These are phyloP conservation scores for Lolium multiflorum DNA, from an alignment of 176 grass and related monocot species.

Conservation along the genomic window DNA sequence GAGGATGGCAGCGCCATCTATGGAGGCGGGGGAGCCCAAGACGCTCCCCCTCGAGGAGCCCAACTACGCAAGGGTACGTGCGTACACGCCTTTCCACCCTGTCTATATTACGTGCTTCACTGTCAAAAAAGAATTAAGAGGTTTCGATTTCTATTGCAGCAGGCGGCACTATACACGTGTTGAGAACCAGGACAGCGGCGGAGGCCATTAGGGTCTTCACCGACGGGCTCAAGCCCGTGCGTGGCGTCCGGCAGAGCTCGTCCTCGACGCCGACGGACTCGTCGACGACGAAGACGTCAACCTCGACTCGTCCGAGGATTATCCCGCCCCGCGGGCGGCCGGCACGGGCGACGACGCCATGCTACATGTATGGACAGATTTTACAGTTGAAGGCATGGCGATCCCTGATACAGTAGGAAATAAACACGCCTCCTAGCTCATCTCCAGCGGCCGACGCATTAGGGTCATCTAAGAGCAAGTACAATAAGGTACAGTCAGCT, in stretches of 20 bases:
- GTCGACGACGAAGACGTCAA: constrained; percentile 27
- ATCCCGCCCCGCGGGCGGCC: not conserved
- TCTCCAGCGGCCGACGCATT: no score
- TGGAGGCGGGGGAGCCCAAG: not conserved
- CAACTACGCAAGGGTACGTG: not conserved
- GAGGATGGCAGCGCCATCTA: not conserved
- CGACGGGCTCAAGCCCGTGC: constrained; percentile 41
- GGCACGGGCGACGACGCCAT: not conserved
- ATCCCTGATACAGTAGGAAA: no score
- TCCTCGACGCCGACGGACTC: not conserved
- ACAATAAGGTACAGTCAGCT: no score
- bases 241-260: not conserved
- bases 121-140: not conserved
- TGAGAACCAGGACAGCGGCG: constrained; percentile 52
- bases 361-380: no score
- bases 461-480: no score
- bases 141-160: constrained; percentile 26
- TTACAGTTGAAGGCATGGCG: no score
- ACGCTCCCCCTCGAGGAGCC: constrained; percentile 3
- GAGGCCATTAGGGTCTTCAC: constrained; percentile 61
- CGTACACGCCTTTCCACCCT: not conserved
- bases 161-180: constrained; percentile 50
- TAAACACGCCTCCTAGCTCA: no score
- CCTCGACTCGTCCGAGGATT: not conserved
- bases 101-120: no score